phyloP scores from a whole-genome alignment of 2,329 filamentous ascomycete genomes.

The Botrytis squamosa region DNA sequence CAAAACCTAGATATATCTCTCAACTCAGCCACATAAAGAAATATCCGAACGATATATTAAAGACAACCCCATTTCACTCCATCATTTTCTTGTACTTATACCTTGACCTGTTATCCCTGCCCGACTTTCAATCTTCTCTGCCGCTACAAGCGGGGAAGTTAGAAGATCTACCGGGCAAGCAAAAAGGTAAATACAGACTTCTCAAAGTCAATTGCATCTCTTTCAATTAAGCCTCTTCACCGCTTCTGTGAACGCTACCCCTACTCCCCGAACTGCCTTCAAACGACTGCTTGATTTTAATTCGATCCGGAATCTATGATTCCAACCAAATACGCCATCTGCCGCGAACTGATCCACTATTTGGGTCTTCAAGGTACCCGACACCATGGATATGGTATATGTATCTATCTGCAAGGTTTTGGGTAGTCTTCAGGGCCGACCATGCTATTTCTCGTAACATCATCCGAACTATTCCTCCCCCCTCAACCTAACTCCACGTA shows the following conservation, averaged over 20 bases:
- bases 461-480: neutral
- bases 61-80: neutral
- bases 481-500: slow-evolving; percentile 16
- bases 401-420: slow-evolving; percentile 18
- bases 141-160: slow-evolving; percentile 11
- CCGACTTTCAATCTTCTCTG: slow-evolving; percentile 13
- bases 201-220: neutral
- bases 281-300: neutral
- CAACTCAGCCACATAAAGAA: neutral
- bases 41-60: slow-evolving; percentile 10
- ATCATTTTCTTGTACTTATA: slow-evolving; percentile 4
- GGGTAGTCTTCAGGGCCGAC: slow-evolving; percentile 15
- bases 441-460: slow-evolving; percentile 19
- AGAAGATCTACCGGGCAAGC: slow-evolving; percentile 11
- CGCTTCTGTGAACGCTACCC: slow-evolving; percentile 2
- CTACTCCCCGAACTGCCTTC: neutral
- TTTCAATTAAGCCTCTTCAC: slow-evolving; percentile 11
- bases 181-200: slow-evolving; percentile 12
- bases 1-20: slow-evolving; percentile 2
- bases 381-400: slow-evolving; percentile 21
- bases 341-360: slow-evolving; percentile 15
- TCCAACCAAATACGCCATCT: slow-evolving; percentile 18
- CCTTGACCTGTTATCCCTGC: slow-evolving; percentile 1
- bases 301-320: slow-evolving; percentile 11
- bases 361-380: slow-evolving; percentile 21